Percentiles rank a stretch among this genome's conserved stretches.
Evolutionary conservation across 1,139 yeast genomes (phyloP).

Genomic region (Blastobotrys apis): DNA sequence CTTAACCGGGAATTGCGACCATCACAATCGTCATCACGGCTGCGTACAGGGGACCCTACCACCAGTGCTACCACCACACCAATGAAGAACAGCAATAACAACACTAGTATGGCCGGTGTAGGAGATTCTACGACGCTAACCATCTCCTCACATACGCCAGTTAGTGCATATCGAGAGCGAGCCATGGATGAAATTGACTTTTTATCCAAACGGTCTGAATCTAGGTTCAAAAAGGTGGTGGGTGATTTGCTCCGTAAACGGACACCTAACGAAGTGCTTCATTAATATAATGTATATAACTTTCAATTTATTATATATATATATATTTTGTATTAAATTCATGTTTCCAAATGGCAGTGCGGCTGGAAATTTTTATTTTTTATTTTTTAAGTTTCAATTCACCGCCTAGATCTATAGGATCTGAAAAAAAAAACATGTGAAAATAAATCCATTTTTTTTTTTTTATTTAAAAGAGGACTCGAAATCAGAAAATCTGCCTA

Average conservation of each 20-base stretch:
- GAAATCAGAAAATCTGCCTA: no score
- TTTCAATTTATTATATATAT: neutral
- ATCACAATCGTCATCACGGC: neutral
- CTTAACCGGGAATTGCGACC: constrained; percentile 10
- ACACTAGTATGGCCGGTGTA: neutral
- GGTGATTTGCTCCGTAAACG: constrained; percentile 17
- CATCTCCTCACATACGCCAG: neutral
- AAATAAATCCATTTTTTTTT: no score
- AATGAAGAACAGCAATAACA: neutral
- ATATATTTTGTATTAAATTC: neutral
- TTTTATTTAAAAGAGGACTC: no score
- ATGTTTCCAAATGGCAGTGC: neutral
- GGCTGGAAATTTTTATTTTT: neutral
- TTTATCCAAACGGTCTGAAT: constrained; percentile 15
- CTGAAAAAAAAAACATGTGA: no score
- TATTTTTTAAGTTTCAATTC: no score
- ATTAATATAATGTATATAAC: no score
- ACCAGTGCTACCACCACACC: neutral
- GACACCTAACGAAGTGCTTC: constrained; percentile 13
- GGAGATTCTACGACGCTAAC: neutral
- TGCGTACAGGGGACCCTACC: neutral
- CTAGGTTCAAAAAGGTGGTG: constrained; percentile 17
- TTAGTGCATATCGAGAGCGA: constrained; percentile 12
- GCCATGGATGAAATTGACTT: constrained; percentile 21
- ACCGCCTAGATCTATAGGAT: no score